Evolutionary conservation across 1,284 basidiomycete genomes (phyloP).

Genomic region (Irpex rosettiformis): DNA sequence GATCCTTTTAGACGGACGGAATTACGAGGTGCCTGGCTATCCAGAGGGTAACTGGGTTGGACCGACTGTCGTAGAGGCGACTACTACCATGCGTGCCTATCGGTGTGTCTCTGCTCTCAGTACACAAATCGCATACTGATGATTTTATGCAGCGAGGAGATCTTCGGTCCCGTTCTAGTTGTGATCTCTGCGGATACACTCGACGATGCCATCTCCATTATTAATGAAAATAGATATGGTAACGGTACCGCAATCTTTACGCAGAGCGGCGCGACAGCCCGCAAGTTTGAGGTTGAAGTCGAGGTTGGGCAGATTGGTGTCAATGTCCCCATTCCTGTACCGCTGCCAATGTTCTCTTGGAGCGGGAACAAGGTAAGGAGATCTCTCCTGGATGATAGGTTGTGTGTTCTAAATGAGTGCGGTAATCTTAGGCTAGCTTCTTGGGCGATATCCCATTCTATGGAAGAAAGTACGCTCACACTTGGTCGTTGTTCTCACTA

Average conservation of each 20-base stretch:
- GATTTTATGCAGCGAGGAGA: constrained; percentile 68
- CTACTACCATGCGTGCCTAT: constrained; percentile 86
- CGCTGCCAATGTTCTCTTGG: constrained; percentile 92
- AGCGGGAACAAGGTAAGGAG: constrained; percentile 77
- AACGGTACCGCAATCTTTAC: constrained; percentile 98
- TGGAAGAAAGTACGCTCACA: constrained; percentile 63
- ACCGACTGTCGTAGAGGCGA: constrained; percentile 86
- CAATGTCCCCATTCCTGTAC: constrained; percentile 91
- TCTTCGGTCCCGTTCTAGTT: constrained; percentile 91
- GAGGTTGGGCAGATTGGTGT: constrained; percentile 94
- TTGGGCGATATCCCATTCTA: constrained; percentile 91
- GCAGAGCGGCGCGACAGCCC: constrained; percentile 92
- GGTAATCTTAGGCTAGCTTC: constrained; percentile 61
- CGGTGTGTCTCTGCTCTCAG: constrained; percentile 44
- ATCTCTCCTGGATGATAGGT: constrained; percentile 7
- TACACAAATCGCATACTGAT: not conserved
- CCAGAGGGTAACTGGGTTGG: constrained; percentile 95
- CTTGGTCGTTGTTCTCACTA: not conserved
- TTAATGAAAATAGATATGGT: constrained; percentile 88
- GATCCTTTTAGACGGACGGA: constrained; percentile 86
- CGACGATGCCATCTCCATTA: constrained; percentile 88
- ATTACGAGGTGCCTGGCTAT: constrained; percentile 68
- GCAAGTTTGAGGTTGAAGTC: constrained; percentile 88
- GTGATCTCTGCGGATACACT: constrained; percentile 82
- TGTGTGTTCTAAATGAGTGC: not conserved